A percentile compares a stretch with the other conserved stretches of the same genome.
These are phyloP conservation scores for Acacia acuminata DNA, from an alignment of 306 rosid species.

Conservation along the genomic window DNA sequence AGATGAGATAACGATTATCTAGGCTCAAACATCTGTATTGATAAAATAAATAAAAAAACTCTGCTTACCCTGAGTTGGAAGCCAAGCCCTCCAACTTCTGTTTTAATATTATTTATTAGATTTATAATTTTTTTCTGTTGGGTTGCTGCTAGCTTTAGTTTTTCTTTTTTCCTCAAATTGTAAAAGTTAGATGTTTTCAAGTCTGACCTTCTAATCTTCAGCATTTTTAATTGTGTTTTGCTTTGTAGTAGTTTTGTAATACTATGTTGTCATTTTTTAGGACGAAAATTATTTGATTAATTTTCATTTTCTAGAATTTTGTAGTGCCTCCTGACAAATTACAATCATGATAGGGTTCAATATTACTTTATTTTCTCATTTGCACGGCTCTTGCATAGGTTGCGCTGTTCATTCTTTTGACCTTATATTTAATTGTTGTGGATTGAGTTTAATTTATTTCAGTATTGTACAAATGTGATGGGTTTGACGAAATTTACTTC, in stretches of 20 bases:
- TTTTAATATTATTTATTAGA: background rate
- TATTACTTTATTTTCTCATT: background rate
- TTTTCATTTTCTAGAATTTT: background rate
- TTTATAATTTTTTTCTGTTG: background rate
- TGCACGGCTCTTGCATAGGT: background rate
- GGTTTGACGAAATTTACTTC: constrained; percentile 37
- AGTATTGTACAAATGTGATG: constrained; percentile 16
- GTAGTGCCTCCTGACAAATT: background rate
- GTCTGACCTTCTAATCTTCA: background rate
- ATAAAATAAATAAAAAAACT: background rate
- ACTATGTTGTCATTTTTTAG: background rate
- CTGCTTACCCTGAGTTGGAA: background rate
- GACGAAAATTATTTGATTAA: background rate
- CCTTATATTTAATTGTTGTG: background rate
- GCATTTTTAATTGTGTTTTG: background rate
- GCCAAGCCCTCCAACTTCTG: background rate
- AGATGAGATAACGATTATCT: background rate
- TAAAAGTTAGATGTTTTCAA: background rate
- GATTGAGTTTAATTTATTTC: background rate
- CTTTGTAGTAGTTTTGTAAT: background rate
- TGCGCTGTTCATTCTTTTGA: background rate
- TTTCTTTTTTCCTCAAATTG: background rate
- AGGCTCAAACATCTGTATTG: background rate
- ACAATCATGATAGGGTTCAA: background rate
- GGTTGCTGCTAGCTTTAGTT: background rate